phyloP scores from a whole-genome alignment of 768 basidiomycete species.

The Leucocoprinus sp. region DNA sequence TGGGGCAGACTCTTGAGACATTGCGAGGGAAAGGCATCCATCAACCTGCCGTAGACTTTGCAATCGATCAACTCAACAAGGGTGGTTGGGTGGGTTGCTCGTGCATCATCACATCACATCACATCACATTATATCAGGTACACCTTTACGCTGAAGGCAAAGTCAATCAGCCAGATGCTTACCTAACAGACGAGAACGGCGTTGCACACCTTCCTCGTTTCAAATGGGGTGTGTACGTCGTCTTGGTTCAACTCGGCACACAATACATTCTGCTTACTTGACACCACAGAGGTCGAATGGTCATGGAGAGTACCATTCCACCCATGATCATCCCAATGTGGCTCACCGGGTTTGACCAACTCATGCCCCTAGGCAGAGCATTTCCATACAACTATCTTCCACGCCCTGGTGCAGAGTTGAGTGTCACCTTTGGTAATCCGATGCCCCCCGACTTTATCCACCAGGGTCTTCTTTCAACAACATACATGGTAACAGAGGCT shows the following conservation, averaged over 20 bases:
- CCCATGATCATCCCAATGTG: constrained; percentile 90
- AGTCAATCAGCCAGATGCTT: constrained; percentile 64
- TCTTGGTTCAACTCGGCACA: background rate
- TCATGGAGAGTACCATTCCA: constrained; percentile 50
- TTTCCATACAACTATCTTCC: constrained; percentile 72
- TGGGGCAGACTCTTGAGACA: constrained; percentile 89
- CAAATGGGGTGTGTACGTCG: constrained; percentile 91
- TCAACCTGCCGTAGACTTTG: constrained; percentile 80
- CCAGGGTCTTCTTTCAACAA: constrained; percentile 5
- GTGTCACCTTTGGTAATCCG: constrained; percentile 76
- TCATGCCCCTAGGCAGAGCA: constrained; percentile 83
- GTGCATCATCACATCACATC: constrained; percentile 1
- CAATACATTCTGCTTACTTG: background rate
- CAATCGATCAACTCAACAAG: constrained; percentile 68
- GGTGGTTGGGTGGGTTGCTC: constrained; percentile 68
- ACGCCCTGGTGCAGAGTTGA: constrained; percentile 49
- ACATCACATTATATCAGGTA: constrained; percentile 37
- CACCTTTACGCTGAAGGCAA: constrained; percentile 90
- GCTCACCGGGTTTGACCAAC: constrained; percentile 76
- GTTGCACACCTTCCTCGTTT: constrained; percentile 57
- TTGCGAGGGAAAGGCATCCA: constrained; percentile 85
- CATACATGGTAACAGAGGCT: constrained; percentile 7
- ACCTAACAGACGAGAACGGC: constrained; percentile 34
- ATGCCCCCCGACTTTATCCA: constrained; percentile 30
- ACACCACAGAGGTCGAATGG: constrained; percentile 60